Conservation (phyloP, 768 basidiomycete genomes). For the Punctularia strigosozonata region DNA sequence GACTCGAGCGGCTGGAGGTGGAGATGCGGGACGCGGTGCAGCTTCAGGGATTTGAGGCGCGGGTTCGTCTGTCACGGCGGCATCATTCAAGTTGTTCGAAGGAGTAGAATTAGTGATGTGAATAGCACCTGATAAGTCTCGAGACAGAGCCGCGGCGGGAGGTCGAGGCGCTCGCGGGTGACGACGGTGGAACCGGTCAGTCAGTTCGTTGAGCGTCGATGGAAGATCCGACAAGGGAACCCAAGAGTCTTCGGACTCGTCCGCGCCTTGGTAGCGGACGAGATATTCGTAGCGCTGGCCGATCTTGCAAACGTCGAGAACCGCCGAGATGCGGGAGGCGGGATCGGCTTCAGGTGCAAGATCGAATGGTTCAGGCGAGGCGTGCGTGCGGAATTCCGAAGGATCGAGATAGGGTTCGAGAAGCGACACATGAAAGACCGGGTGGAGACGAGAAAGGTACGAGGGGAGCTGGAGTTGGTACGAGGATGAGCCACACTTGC, state of each 20-base stretch:
- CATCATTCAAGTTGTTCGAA: not conserved
- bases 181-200: conserved; percentile 23
- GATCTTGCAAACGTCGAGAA: conserved; percentile 22
- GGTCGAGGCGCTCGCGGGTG: conserved; percentile 20
- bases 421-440: conserved; percentile 7
- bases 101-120: not conserved
- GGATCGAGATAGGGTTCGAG: conserved; percentile 7
- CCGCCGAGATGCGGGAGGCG: conserved; percentile 11
- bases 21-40: conserved; percentile 5
- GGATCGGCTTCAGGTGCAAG: conserved; percentile 13
- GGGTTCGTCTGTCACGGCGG: too few species aligned
- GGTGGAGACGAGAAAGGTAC: conserved; percentile 12
- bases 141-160: conserved; percentile 8
- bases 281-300: conserved; percentile 26
- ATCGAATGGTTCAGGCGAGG: conserved; percentile 9
- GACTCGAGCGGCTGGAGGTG: conserved; percentile 3
- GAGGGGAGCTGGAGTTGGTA: conserved; percentile 14
- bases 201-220: conserved; percentile 14
- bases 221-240: conserved; percentile 24
- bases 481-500: conserved; percentile 6
- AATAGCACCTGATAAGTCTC: not conserved
- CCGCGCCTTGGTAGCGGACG: conserved; percentile 15
- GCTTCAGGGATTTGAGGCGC: not conserved
- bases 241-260: conserved; percentile 23
- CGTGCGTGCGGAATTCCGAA: conserved; percentile 8